Evolutionary conservation across 345 rosid species (phyloP), one percentile per base, ranked within the genome.

Genomic region (Eucalyptus regnans): DNA sequence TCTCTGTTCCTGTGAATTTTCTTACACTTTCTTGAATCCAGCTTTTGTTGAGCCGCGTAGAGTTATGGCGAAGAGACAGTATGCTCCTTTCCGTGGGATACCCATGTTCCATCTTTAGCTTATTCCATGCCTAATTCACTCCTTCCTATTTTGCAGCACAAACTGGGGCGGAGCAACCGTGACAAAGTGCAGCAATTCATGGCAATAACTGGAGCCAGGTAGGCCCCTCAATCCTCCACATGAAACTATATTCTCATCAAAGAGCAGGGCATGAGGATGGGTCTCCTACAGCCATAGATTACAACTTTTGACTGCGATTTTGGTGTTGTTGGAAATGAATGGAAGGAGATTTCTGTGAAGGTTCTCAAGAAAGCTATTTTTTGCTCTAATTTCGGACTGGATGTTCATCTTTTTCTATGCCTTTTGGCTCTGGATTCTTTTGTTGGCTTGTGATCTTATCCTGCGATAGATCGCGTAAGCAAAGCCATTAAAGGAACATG

Each of bases 141-240:
- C 84, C 29, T 68, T 64, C 27, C 33, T 48, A 64, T 88, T 91
- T 54, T 44, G 68, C 93, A 96, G 99, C 94, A 97, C 92, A 97
- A 97, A 93, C 88, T 96, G 92, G 94, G 92, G 79, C 96, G 98
- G 93, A 94, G 94, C 88, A 92, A 96, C 92, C 98, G 99, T 7
- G 99, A 97, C 89, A 97, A 96, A 90, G 92, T 97, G 90, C 98
- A 95, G 92, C 99, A 97, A 94, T 96, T 97, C 92, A 92, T 96
- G 90, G 90, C 93, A 7, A 96, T 97, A 86, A 97, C 99, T 15
- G 99, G 99, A 88, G 94, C 97, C 86, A 96, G 97, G 99, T 96
- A 94, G 87, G 87, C 20, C 44, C 84, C 62, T 52, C 88, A 89
- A 86, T 23, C 90, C 88, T 81, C 25, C 87, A 5, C 23, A 31